These are phyloP conservation scores for Globisporangium spiculum DNA, from an alignment of 352 stramenopile genomes.

Conservation along the genomic window DNA sequence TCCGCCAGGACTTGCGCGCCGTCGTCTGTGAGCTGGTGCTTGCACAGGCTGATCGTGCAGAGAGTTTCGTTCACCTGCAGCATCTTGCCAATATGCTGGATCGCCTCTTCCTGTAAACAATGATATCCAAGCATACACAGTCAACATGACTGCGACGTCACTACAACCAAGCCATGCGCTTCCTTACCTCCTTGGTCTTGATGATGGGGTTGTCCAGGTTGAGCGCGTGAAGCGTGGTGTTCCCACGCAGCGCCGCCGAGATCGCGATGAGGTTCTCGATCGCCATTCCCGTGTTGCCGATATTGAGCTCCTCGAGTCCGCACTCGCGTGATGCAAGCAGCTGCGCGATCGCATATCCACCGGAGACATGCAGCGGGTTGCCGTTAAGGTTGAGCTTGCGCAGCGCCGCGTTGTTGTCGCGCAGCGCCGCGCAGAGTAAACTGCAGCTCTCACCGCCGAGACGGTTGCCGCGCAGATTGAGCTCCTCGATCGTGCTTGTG, in stretches of 20 bases:
- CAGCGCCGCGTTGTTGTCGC: slow-evolving; percentile 36
- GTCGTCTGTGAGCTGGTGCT: slow-evolving; percentile 70
- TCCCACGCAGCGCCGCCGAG: slow-evolving; percentile 40
- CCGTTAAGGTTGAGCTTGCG: slow-evolving; percentile 41
- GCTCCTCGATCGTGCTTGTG: slow-evolving; percentile 41
- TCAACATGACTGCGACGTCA: neutral
- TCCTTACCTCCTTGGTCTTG: slow-evolving; percentile 41
- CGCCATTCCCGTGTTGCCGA: slow-evolving; percentile 56
- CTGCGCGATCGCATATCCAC: slow-evolving; percentile 49
- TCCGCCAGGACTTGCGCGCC: slow-evolving; percentile 71
- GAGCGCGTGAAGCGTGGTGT: slow-evolving; percentile 34
- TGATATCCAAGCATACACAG: neutral
- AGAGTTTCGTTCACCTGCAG: slow-evolving; percentile 69
- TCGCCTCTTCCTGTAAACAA: slow-evolving; percentile 38
- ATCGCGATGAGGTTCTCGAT: slow-evolving; percentile 71
- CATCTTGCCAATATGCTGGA: slow-evolving; percentile 76
- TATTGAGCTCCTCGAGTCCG: slow-evolving; percentile 43
- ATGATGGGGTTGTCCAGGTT: slow-evolving; percentile 67
- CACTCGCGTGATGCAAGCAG: slow-evolving; percentile 35
- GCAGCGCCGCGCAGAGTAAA: slow-evolving; percentile 53
- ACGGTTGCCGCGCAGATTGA: slow-evolving; percentile 60
- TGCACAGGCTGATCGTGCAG: slow-evolving; percentile 52
- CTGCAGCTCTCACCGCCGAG: slow-evolving; percentile 56
- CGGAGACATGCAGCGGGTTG: slow-evolving; percentile 49
- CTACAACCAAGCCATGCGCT: neutral